Evolutionary conservation across 1,139 yeast genomes (phyloP).

Genomic region (Yamadazyma trypodendri): DNA sequence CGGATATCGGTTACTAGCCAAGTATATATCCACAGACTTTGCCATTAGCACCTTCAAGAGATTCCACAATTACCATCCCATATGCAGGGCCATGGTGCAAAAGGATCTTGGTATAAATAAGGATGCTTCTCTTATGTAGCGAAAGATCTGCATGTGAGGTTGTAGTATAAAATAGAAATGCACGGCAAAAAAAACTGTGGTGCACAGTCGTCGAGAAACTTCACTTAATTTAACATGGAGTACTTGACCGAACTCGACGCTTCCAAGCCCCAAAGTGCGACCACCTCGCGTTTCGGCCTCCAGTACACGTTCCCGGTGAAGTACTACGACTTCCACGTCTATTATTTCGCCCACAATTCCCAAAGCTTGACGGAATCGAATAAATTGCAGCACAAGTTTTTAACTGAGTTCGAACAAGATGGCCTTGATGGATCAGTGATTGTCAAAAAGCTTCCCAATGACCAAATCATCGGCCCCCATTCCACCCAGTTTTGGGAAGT

Average conservation of each 20-base stretch:
- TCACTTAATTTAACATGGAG: too few species aligned
- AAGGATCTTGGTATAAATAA: conserved; percentile 28
- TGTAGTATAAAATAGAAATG: too few species aligned
- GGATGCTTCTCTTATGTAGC: too few species aligned
- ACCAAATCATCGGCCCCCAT: conserved; percentile 52
- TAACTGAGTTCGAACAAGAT: conserved; percentile 25
- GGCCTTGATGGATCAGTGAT: conserved; percentile 28
- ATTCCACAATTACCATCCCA: conserved; percentile 37
- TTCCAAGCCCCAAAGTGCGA: conserved; percentile 21
- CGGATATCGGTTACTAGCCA: conserved; percentile 32
- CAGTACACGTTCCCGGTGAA: conserved; percentile 26
- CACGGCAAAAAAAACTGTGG: too few species aligned
- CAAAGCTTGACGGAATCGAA: conserved; percentile 23
- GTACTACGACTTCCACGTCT: conserved; percentile 36
- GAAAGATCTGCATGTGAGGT: too few species aligned
- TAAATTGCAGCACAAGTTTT: conserved; percentile 20
- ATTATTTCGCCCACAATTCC: conserved; percentile 25
- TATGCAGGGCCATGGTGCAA: conserved; percentile 35
- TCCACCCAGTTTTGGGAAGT: conserved; percentile 47
- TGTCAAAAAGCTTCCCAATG: conserved; percentile 27
- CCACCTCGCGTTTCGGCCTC: conserved; percentile 23
- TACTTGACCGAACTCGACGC: conserved; percentile 25
- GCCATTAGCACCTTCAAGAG: conserved; percentile 29
- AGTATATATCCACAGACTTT: conserved; percentile 27
- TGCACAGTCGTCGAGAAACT: too few species aligned